Evolutionary conservation across 2,329 filamentous ascomycete genomes (phyloP).

Genomic region (Aspergillus eucalypticola): DNA sequence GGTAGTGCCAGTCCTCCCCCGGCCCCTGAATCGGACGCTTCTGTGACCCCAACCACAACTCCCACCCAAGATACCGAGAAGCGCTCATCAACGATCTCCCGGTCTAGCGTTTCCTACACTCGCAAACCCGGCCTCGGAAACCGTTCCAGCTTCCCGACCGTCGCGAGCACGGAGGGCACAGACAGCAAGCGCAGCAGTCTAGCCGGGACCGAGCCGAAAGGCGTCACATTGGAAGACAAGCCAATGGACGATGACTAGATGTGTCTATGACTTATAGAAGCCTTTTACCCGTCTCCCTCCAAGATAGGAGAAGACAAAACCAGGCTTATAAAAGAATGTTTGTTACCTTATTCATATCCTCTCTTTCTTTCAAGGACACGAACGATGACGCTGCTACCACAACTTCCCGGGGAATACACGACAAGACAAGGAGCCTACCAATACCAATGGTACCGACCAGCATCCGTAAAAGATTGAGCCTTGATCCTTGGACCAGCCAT

Average conservation of each 20-base stretch:
- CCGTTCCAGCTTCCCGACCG: slow-evolving; percentile 34
- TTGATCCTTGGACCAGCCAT: not conserved
- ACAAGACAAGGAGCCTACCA: not conserved
- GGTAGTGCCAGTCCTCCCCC: slow-evolving; percentile 32
- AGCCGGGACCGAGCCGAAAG: slow-evolving; percentile 42
- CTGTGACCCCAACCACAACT: slow-evolving; percentile 37
- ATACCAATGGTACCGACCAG: no score
- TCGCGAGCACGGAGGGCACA: slow-evolving; percentile 25
- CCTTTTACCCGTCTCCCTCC: not conserved
- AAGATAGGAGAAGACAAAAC: not conserved
- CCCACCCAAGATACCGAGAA: slow-evolving; percentile 54
- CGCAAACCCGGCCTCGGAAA: slow-evolving; percentile 52
- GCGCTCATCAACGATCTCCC: slow-evolving; percentile 61
- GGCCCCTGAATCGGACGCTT: slow-evolving; percentile 33
- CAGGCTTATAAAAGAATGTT: not conserved
- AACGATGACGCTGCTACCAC: not conserved
- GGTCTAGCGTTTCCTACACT: slow-evolving; percentile 53
- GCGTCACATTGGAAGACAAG: slow-evolving; percentile 71
- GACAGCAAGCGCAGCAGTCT: slow-evolving; percentile 39
- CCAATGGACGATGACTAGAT: slow-evolving; percentile 67
- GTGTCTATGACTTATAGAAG: not conserved
- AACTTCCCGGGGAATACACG: not conserved
- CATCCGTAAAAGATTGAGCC: not conserved
- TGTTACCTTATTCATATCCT: not conserved
- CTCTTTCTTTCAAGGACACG: not conserved